Evolutionary conservation across 805 yeast species (phyloP), one percentile per base, ranked within the genome.

Genomic region (Ogataea angusta): DNA sequence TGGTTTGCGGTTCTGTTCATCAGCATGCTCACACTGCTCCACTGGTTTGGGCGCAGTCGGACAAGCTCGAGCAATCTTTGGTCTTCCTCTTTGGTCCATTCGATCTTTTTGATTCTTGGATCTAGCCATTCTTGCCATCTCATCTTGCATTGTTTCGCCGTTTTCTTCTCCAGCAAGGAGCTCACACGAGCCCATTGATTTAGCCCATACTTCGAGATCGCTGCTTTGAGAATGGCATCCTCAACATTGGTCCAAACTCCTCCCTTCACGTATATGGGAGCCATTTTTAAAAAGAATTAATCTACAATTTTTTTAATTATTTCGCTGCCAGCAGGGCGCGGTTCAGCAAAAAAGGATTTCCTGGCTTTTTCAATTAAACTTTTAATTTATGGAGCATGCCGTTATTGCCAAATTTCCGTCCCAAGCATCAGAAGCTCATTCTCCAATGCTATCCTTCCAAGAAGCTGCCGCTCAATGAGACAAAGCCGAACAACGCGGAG

Each of bases 101-200:
- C 81, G 1, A 63, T 44, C 47, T 78, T 78, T 54, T 74, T 68
- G 35, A 91, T 72, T 4, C 70, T 61, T 1, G 98, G 97, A 57
- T 81, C 83, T 27, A 91, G 66, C 77, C 83, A 89, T 55, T 91
- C 96, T 36, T 69, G 71, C 99, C 99, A 91, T 49, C 98, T 69
- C 2, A 95, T 85, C 55, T 89, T 87, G 47, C 95, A 91, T 59
- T 93, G 98, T 55, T 80, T 81, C 4, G 97, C 95, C 2, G 89
- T 82, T 62, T 91, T 91, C 58, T 85, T 79, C 5, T 87, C 82
- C 25, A 91, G 66, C 32, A 91, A 69, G 0, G 97, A 88, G 1
- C 96, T 85, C 4, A 91, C 91, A 36, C 96, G 75, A 10, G 93
- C 75, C 99, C 99, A 91, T 55, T 93, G 96, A 52, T 86, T 89